A percentile compares a stretch with the other conserved stretches of the same genome.
Conservation (phyloP, 768 basidiomycete species). For the Kwoniella europaea region DNA sequence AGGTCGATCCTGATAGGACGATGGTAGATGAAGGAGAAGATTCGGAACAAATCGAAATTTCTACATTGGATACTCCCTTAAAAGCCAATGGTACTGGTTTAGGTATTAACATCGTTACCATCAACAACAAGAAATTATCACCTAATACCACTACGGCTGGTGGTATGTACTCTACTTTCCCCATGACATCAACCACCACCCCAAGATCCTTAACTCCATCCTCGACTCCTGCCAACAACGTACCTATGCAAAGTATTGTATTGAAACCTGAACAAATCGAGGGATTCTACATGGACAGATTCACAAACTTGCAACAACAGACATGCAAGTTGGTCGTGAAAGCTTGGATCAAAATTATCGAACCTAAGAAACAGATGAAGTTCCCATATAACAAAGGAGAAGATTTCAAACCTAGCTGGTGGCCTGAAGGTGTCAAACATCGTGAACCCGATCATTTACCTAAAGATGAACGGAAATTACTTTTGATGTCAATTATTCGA, state of each 20-base stretch:
- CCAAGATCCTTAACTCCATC: slow-evolving; percentile 32
- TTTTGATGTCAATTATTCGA: slow-evolving; percentile 56
- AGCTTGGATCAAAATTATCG: slow-evolving; percentile 61
- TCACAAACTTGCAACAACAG: slow-evolving; percentile 55
- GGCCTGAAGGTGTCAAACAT: slow-evolving; percentile 59
- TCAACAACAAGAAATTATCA: slow-evolving; percentile 8
- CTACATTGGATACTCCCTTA: slow-evolving; percentile 23
- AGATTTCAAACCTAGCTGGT: slow-evolving; percentile 58
- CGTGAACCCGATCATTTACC: slow-evolving; percentile 60
- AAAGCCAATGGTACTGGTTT: slow-evolving; percentile 12
- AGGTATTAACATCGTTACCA: background rate
- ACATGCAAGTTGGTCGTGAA: slow-evolving; percentile 59
- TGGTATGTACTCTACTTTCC: slow-evolving; percentile 42
- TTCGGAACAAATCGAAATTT: background rate
- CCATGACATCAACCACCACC: slow-evolving; percentile 39
- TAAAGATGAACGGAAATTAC: slow-evolving; percentile 57
- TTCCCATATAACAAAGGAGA: slow-evolving; percentile 60
- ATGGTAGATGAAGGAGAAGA: slow-evolving; percentile 43
- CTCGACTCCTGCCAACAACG: slow-evolving; percentile 3
- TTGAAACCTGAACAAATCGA: slow-evolving; percentile 47
- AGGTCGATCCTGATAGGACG: slow-evolving; percentile 45
- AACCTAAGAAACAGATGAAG: slow-evolving; percentile 59
- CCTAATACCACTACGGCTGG: slow-evolving; percentile 1
- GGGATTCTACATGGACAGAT: slow-evolving; percentile 51
- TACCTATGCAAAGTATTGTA: slow-evolving; percentile 36